Conservation (phyloP, 352 stramenopile genomes). For the Phytopythium helicoides region DNA sequence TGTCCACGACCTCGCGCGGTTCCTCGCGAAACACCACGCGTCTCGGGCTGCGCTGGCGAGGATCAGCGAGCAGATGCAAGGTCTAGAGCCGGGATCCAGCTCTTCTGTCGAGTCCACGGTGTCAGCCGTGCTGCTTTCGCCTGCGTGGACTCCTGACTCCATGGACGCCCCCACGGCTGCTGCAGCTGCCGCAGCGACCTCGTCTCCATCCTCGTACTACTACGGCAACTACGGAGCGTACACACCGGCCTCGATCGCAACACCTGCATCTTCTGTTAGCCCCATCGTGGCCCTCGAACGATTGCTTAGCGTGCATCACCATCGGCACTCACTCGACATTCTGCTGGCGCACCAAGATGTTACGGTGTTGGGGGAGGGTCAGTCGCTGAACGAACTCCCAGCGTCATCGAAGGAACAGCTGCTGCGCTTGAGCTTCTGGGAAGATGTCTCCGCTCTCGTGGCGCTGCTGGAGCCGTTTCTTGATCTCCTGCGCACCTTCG, state of each 20-base stretch:
- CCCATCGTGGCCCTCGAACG: slow-evolving; percentile 43
- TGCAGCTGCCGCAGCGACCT: not conserved
- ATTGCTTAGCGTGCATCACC: slow-evolving; percentile 46
- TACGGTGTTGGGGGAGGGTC: slow-evolving; percentile 22
- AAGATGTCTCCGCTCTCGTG: slow-evolving; percentile 48
- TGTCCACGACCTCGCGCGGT: slow-evolving; percentile 39
- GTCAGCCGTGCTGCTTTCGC: slow-evolving; percentile 22
- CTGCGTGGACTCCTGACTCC: slow-evolving; percentile 8
- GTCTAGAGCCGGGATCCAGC: slow-evolving; percentile 17
- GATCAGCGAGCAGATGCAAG: slow-evolving; percentile 47
- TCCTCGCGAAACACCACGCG: slow-evolving; percentile 46
- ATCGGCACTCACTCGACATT: slow-evolving; percentile 58
- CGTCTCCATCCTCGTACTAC: slow-evolving; percentile 5
- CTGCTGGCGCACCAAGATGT: slow-evolving; percentile 23
- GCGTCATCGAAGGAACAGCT: slow-evolving; percentile 41
- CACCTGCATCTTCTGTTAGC: not conserved
- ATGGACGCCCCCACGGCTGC: slow-evolving; percentile 15
- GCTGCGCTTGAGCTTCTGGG: slow-evolving; percentile 49
- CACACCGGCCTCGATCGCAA: not conserved
- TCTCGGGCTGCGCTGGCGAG: slow-evolving; percentile 42
- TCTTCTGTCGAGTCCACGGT: slow-evolving; percentile 1
- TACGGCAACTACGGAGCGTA: not conserved
- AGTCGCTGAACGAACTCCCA: slow-evolving; percentile 28
- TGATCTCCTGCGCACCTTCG: slow-evolving; percentile 65
- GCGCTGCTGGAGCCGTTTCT: slow-evolving; percentile 63